Conservation (phyloP, 2,329 filamentous ascomycete species). For the Bimuria novae-zelandiae region DNA sequence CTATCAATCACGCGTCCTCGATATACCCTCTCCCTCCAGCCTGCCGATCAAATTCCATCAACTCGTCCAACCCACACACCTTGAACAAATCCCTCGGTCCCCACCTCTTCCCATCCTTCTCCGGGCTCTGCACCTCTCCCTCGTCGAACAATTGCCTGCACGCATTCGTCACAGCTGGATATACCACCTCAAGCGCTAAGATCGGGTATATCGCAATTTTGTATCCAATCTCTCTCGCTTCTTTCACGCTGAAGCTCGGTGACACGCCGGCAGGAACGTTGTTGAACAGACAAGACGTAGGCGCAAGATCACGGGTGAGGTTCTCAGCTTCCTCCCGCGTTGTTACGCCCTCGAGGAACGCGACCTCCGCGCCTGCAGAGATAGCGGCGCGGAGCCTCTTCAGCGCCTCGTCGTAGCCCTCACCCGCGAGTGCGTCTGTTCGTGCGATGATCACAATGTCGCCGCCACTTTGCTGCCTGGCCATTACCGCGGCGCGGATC, state of each 20-base stretch:
- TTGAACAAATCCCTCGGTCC: slow-evolving; percentile 57
- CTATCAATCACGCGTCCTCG: slow-evolving; percentile 17
- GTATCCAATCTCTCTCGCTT: slow-evolving; percentile 62
- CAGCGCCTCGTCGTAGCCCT: slow-evolving; percentile 63
- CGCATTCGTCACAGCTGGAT: slow-evolving; percentile 37
- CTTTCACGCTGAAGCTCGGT: slow-evolving; percentile 57
- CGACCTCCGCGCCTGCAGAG: slow-evolving; percentile 62
- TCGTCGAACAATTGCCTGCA: slow-evolving; percentile 32
- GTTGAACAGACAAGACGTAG: slow-evolving; percentile 60
- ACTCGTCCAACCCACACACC: slow-evolving; percentile 57
- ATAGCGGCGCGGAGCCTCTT: slow-evolving; percentile 56
- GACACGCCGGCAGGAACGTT: slow-evolving; percentile 62
- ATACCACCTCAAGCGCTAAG: slow-evolving; percentile 37
- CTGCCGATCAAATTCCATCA: slow-evolving; percentile 56
- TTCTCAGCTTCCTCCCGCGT: slow-evolving; percentile 55
- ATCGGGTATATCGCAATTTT: slow-evolving; percentile 62
- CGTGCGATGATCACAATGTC: slow-evolving; percentile 69
- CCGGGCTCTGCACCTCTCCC: slow-evolving; percentile 36
- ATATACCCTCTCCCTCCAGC: slow-evolving; percentile 48
- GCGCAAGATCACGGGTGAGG: slow-evolving; percentile 54
- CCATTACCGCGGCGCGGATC: slow-evolving; percentile 60
- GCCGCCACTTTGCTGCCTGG: slow-evolving; percentile 53
- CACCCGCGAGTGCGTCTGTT: slow-evolving; percentile 63
- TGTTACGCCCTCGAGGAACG: slow-evolving; percentile 63
- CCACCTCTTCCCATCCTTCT: slow-evolving; percentile 50